Evolutionary conservation across 768 basidiomycete genomes (phyloP), one percentile per base, ranked within the genome.

Genomic region (Tylopilus sp.): DNA sequence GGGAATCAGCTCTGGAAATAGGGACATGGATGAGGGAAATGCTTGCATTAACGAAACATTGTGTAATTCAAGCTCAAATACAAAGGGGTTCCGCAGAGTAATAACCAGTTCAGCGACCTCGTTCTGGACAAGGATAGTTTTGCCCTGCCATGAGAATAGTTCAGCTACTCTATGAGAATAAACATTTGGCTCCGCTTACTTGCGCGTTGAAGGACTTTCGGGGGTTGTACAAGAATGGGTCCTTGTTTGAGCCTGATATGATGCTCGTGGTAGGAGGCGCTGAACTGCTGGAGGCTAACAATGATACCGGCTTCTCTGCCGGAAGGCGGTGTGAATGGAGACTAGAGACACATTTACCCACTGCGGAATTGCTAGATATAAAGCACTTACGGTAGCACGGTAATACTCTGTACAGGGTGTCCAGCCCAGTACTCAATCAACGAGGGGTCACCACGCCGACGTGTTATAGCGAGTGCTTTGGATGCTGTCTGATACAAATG

Each of bases 221-320:
- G 3, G 96, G 96, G 67, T 98, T 94, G 67, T 97, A 97, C 52
- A 98, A 73, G 71, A 98, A 98, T 2, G 90, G 87, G 66, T 94
- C 89, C 21, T 78, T 81, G 28, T 76, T 73, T 4, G 84, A 84
- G 38, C 76, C 73, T 4, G 87, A 69, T 44, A 86, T 74, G 3
- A 84, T 77, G 25, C 71, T 72, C 4, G 74, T 59, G 44, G 74
- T 72, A 19, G 69, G 71, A 1, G 76, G 47, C 24, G 73, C 72
- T 12, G 73, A 73, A 37, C 61, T 50, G 44, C 68, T 72, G 45
- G 76, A 64, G 17, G 76, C 71, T 25, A 89, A 67, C 8, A 79
- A 67, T 0, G 84, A 84, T 3, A 79, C 63, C 1, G 85, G 82
- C 59, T 89, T 91, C 71, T 93, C 87, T 24, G 84, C 70, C 1